These are phyloP conservation scores for Leccinum fuscescens DNA, from an alignment of 1,284 basidiomycete species.

Conservation along the genomic window DNA sequence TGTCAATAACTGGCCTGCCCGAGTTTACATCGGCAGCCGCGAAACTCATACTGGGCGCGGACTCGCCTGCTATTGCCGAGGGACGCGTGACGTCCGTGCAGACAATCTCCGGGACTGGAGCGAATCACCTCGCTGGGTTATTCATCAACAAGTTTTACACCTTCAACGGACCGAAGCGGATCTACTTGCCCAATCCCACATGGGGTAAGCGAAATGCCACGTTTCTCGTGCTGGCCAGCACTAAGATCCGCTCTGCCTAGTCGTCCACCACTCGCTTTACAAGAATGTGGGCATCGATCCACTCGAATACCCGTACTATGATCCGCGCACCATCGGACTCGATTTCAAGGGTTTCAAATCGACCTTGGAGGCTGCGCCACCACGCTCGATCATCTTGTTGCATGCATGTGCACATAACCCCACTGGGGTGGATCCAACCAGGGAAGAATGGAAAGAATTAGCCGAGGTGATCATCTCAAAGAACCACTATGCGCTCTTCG, in stretches of 20 bases:
- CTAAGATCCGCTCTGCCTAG: conserved; percentile 40
- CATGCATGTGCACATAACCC: conserved; percentile 97
- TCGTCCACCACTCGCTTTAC: conserved; percentile 91
- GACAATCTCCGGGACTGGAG: conserved; percentile 94
- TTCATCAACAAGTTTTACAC: conserved; percentile 88
- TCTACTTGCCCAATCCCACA: conserved; percentile 80
- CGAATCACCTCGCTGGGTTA: conserved; percentile 87
- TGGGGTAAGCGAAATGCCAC: conserved; percentile 62
- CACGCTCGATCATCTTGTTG: conserved; percentile 82
- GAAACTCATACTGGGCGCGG: conserved; percentile 75
- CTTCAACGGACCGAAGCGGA: conserved; percentile 63
- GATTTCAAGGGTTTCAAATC: conserved; percentile 77
- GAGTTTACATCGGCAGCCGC: conserved; percentile 81
- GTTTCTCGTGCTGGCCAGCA: neutral
- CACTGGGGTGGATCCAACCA: conserved; percentile 92
- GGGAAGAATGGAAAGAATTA: conserved; percentile 85
- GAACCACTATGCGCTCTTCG: conserved; percentile 90
- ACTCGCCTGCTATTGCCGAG: conserved; percentile 74
- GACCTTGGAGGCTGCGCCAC: conserved; percentile 63
- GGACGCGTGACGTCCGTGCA: conserved; percentile 76
- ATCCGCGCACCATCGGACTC: conserved; percentile 85
- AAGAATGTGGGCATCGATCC: conserved; percentile 80
- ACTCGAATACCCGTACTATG: conserved; percentile 86
- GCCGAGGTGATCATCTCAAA: conserved; percentile 74
- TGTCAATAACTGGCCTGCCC: conserved; percentile 86